A percentile compares a stretch with the other conserved stretches of the same genome.
These are phyloP conservation scores for Camellia granthamiana DNA, from an alignment of 148 eudicot species.

Conservation along the genomic window DNA sequence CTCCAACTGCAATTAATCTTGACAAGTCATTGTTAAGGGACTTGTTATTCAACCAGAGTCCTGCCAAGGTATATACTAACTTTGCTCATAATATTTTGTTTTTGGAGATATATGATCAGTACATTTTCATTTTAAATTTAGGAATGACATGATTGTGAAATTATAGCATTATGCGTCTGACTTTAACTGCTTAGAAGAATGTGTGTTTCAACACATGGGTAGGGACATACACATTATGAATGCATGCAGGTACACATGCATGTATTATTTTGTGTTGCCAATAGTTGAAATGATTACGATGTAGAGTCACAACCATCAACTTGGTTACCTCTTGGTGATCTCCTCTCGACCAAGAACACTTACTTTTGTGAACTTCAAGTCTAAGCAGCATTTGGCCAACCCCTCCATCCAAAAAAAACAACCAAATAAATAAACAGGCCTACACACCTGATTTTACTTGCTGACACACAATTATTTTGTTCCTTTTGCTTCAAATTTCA, in stretches of 20 bases:
- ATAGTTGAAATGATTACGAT: neutral
- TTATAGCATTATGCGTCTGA: neutral
- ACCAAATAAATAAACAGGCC: no score
- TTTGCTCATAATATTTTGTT: neutral
- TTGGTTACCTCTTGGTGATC: neutral
- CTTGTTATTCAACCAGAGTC: conserved; percentile 87
- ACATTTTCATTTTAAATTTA: neutral
- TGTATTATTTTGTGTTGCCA: neutral
- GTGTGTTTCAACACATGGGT: neutral
- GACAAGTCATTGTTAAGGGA: conserved; percentile 70
- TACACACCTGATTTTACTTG: no score
- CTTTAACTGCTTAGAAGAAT: neutral
- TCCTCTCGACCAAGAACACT: neutral
- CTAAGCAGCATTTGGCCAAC: no score
- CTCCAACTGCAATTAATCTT: conserved; percentile 89
- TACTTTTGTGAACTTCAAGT: neutral
- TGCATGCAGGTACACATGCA: neutral
- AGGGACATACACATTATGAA: neutral
- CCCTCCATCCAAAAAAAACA: no score
- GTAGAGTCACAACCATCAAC: neutral
- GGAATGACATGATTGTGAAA: neutral
- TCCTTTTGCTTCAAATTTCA: no score
- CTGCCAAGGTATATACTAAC: conserved; percentile 59
- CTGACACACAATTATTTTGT: no score
- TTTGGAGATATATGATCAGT: neutral